Base-by-base conservation (phyloP, 2,329 filamentous ascomycete genomes). In the Penicillium sclerotigenum region DNA sequence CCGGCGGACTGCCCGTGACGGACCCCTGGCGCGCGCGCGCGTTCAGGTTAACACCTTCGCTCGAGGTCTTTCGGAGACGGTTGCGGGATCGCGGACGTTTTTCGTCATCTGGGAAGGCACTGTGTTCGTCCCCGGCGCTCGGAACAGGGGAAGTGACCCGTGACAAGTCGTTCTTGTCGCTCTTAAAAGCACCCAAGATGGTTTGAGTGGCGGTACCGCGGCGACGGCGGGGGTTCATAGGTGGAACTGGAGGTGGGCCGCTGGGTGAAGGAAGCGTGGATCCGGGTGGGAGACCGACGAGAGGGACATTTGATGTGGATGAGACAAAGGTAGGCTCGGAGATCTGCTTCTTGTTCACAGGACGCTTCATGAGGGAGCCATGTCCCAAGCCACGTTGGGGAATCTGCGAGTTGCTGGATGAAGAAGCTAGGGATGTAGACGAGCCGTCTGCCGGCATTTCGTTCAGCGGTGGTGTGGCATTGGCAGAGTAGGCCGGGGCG, bases 311-410 rank as follows among this genome's bases (percentile, higher is more conserved):
- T 2, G 81, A 84, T 4, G 84, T 86, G 10, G 77, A 75, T 5
- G 76, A 78, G 10, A 79, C 66, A 47, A 79, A 75, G 3, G 73
- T 78, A 0, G 85, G 85, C 63, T 87, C 84, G 2, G 83, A 86
- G 47, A 87, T 87, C 55, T 82, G 80, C 13, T 77, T 74, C 70
- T 87, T 87, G 59, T 81, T 80, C 46, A 87, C 77, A 0, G 80
- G 77, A 63, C 81, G 81, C 73, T 86, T 87, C 36, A 82, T 79
- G 6, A 74, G 68, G 52, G 66, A 59, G 52, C 58, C 58, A 31
- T 67, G 61, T 8, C 67, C 65, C 28, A 68, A 60, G 13, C 68
- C 64, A 59, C 72, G 71, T 52, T 70, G 68, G 22, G 69, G 60
- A n/a, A 64, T 40, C 7, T 67, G 55, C 38, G 65, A 18, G 20